Evolutionary conservation across 1,284 basidiomycete species (phyloP), one percentile per base, ranked within the genome.

Genomic region (Naganishia cerealis): DNA sequence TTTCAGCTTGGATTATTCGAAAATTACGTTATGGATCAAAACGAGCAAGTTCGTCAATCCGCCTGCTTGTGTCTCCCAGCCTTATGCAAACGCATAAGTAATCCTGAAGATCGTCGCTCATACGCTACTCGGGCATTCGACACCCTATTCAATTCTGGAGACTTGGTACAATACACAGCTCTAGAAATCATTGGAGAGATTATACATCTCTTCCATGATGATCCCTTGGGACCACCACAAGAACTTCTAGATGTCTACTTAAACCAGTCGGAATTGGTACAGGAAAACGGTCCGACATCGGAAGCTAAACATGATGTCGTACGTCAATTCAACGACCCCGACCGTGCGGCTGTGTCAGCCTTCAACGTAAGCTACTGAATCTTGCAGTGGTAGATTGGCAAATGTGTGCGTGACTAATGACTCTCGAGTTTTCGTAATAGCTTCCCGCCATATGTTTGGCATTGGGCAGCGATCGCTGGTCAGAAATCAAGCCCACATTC

Each of bases 151-250:
- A 78, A 79, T 26, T 91, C 94, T 75, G 84, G 86, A 26, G 81
- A 86, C 6, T 84, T 86, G 21, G 92, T 97, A 24, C 88, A 92
- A 33, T 86, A 86, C 24, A 91, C 91, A 1, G 87, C 91, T 1
- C 85, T 97, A 42, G 94, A 98, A 77, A 86, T 92, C 42, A 86
- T 97, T 8, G 95, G 94, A 7, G 94, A 98, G 78, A 87, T 94
- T 29, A 87, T 98, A 71, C 88, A 91, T 78, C 87, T 91, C 6
- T 99, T 99, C 77, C 84, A 86, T 66, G 82, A 85, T 24, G 86
- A 87, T 73, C 75, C 78, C 0, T 67, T 72, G 5, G 90, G 90
- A 0, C 89, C 90, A 10, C 94, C 94, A 1, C 77, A 84, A n/a
- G 87, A 92, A 75, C 85, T 98, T 1, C 76, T 98, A 9, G 83